Evolutionary conservation across 176 grass and related monocot genomes (phyloP).

Genomic region (Musa itinerans): DNA sequence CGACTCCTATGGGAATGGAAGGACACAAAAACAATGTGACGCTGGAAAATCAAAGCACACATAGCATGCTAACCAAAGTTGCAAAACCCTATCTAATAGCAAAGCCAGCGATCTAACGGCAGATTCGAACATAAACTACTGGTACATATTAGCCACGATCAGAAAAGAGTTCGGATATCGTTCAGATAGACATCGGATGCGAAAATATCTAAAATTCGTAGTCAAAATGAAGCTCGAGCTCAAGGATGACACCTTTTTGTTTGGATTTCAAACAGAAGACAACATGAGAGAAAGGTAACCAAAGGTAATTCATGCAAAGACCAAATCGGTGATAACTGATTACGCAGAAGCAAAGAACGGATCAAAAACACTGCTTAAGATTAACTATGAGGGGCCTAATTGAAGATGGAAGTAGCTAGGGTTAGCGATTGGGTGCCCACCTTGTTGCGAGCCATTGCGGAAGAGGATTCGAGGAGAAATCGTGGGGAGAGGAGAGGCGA

Average conservation of each 20-base stretch:
- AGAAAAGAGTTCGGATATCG: background rate
- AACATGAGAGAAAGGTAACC: no score
- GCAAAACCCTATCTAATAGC: background rate
- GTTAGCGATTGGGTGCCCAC: background rate
- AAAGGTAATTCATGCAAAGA: background rate
- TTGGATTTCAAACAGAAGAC: background rate
- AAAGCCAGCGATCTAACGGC: background rate
- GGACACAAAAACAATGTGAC: background rate
- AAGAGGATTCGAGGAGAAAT: background rate
- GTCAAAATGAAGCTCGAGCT: background rate
- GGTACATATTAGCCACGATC: no score
- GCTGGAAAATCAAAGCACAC: background rate
- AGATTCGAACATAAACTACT: background rate
- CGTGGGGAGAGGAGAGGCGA: background rate
- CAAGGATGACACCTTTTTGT: background rate
- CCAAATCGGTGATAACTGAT: background rate
- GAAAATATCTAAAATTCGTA: background rate
- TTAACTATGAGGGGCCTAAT: background rate
- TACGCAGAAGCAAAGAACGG: background rate
- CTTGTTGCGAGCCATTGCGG: background rate
- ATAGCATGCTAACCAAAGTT: background rate
- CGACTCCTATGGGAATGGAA: constrained; percentile 35
- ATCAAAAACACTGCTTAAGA: background rate
- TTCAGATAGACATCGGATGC: background rate
- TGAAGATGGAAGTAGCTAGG: background rate